These are phyloP conservation scores for Senna tora DNA, from an alignment of 306 rosid species.

Conservation along the genomic window DNA sequence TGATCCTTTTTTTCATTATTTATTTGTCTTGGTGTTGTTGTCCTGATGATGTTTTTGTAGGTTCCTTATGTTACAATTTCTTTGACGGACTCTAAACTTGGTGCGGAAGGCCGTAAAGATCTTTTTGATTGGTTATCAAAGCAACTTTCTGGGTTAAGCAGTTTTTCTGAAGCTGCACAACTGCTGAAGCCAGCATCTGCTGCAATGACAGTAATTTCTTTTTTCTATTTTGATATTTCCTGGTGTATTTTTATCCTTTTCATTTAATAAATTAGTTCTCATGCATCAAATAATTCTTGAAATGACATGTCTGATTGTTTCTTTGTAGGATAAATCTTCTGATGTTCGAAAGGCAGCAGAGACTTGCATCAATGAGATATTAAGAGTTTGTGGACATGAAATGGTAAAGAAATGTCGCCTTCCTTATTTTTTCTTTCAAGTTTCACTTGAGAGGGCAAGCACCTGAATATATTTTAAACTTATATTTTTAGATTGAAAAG, in stretches of 20 bases:
- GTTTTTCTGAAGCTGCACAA: constrained; percentile 82
- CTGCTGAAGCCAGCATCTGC: constrained; percentile 88
- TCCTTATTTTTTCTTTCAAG: constrained; percentile 19
- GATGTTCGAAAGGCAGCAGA: constrained; percentile 99
- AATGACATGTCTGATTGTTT: constrained; percentile 37
- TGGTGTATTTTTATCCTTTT: background rate
- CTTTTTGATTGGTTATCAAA: constrained; percentile 93
- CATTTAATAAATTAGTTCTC: constrained; percentile 19
- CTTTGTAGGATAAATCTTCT: constrained; percentile 86
- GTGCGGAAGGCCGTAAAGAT: constrained; percentile 98
- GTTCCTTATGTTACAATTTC: constrained; percentile 78
- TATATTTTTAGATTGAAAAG: constrained; percentile 73
- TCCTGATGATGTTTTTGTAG: constrained; percentile 55
- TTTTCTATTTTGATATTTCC: constrained; percentile 13
- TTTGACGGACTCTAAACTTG: constrained; percentile 81
- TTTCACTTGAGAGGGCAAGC: constrained; percentile 30
- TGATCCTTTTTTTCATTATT: constrained; percentile 30
- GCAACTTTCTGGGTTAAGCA: constrained; percentile 80
- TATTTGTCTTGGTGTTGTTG: constrained; percentile 23
- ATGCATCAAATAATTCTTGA: background rate
- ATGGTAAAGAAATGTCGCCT: constrained; percentile 45
- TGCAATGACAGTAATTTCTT: constrained; percentile 77
- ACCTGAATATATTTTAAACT: constrained; percentile 14
- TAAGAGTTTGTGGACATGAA: constrained; percentile 88
- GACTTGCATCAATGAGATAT: constrained; percentile 78